Conservation (phyloP, 148 eudicot genomes). For the Talinum fruticosum region DNA sequence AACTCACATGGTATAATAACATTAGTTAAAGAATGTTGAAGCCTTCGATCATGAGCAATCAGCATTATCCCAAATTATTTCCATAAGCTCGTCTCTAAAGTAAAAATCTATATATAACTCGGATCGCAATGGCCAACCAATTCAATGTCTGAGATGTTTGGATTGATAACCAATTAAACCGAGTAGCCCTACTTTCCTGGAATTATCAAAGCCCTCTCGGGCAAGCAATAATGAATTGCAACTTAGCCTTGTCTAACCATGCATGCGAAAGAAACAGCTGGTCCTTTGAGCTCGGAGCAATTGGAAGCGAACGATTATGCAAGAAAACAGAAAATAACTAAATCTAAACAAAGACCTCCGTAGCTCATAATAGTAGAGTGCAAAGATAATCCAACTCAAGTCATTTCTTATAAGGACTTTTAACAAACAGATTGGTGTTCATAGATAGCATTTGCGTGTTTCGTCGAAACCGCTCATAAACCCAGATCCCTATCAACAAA, state of each 20-base stretch:
- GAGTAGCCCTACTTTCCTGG: not conserved
- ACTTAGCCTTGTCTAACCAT: not conserved
- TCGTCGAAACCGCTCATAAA: not conserved
- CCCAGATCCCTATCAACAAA: not conserved
- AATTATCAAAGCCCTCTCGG: not conserved
- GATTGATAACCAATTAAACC: not conserved
- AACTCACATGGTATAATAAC: not conserved
- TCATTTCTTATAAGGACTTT: constrained; percentile 6
- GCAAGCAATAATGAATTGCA: not conserved
- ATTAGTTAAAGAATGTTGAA: not conserved
- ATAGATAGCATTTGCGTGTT: not conserved
- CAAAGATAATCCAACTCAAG: too few species aligned
- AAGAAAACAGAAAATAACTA: too few species aligned
- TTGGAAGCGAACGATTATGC: too few species aligned
- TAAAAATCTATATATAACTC: not conserved
- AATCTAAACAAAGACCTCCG: too few species aligned
- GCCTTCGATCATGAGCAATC: not conserved
- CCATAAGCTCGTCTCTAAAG: not conserved
- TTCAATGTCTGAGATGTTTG: not conserved
- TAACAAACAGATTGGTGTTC: constrained; percentile 23
- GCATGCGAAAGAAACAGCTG: not conserved
- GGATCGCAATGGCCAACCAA: not conserved
- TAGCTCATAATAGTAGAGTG: too few species aligned
- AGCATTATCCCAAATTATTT: not conserved
- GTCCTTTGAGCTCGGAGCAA: not conserved